Evolutionary conservation across 768 basidiomycete species (phyloP).

Genomic region (Amyloporia xantha): DNA sequence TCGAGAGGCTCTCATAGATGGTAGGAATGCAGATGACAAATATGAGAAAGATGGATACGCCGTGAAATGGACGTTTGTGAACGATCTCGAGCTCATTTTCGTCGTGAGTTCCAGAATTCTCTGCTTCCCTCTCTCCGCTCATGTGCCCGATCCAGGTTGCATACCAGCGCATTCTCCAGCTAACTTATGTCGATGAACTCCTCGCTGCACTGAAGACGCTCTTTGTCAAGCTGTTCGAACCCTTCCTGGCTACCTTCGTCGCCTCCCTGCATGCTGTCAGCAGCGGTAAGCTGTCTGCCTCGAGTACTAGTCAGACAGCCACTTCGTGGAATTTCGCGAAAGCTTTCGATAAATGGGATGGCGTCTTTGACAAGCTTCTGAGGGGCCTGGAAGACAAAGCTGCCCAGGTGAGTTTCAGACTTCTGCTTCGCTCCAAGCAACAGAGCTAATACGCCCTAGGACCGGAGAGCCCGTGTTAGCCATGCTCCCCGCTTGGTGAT

Average conservation of each 20-base stretch:
- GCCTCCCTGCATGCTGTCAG: constrained; percentile 69
- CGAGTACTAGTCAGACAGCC: constrained; percentile 30
- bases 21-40: constrained; percentile 70
- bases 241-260: constrained; percentile 77
- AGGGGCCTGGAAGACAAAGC: constrained; percentile 71
- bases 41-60: constrained; percentile 95
- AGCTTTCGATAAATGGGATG: constrained; percentile 77
- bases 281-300: constrained; percentile 29
- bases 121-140: background rate
- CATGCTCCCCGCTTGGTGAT: constrained; percentile 28
- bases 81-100: constrained; percentile 94
- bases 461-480: constrained; percentile 62
- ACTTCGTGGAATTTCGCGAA: constrained; percentile 61
- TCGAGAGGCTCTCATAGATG: constrained; percentile 76
- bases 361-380: constrained; percentile 69
- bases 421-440: background rate
- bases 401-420: constrained; percentile 40
- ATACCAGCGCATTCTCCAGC: constrained; percentile 92
- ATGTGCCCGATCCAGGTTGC: constrained; percentile 55
- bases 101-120: constrained; percentile 52
- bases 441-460: constrained; percentile 34
- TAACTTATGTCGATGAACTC: constrained; percentile 90
- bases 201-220: constrained; percentile 72
- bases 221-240: constrained; percentile 83
- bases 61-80: constrained; percentile 90